These are phyloP conservation scores for Microdochium trichocladiopsis DNA, from an alignment of 2,329 filamentous ascomycete species.

Conservation along the genomic window DNA sequence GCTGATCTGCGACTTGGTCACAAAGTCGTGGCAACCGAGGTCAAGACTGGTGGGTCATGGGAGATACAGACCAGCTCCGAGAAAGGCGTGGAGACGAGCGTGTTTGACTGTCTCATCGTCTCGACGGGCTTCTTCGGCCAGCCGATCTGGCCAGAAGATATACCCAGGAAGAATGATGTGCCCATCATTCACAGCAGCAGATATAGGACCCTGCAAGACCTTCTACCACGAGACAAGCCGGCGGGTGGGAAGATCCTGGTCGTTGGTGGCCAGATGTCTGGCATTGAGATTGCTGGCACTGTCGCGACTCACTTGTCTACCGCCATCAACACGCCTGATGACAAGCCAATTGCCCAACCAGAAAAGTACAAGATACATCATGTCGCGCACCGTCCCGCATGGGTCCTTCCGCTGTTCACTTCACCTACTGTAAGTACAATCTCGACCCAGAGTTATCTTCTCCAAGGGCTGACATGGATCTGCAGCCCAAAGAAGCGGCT, in stretches of 20 bases:
- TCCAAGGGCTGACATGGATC: conserved; percentile 14
- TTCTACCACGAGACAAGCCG: conserved; percentile 31
- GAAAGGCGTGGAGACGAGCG: conserved; percentile 29
- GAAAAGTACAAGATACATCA: conserved; percentile 58
- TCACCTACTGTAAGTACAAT: conserved; percentile 35
- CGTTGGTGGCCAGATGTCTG: conserved; percentile 77
- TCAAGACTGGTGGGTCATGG: conserved; percentile 28
- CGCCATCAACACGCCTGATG: conserved; percentile 42
- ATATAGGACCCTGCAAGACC: conserved; percentile 46
- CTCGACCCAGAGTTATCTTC: not conserved
- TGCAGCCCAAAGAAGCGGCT: conserved; percentile 34
- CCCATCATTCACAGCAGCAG: conserved; percentile 62
- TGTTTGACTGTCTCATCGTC: conserved; percentile 66
- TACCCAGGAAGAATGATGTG: conserved; percentile 26
- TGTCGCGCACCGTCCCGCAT: conserved; percentile 61
- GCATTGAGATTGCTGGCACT: conserved; percentile 67
- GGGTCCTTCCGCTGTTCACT: conserved; percentile 59
- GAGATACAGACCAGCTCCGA: conserved; percentile 27
- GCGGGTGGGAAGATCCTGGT: conserved; percentile 58
- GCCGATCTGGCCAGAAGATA: conserved; percentile 41
- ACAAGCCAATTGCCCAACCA: conserved; percentile 29
- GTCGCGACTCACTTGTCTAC: conserved; percentile 67
- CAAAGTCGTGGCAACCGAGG: conserved; percentile 32
- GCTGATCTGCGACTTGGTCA: conserved; percentile 42
- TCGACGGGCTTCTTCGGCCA: conserved; percentile 71